Evolutionary conservation across 106 monocot species (phyloP).

Genomic region (Acanthochlamys bracteata): DNA sequence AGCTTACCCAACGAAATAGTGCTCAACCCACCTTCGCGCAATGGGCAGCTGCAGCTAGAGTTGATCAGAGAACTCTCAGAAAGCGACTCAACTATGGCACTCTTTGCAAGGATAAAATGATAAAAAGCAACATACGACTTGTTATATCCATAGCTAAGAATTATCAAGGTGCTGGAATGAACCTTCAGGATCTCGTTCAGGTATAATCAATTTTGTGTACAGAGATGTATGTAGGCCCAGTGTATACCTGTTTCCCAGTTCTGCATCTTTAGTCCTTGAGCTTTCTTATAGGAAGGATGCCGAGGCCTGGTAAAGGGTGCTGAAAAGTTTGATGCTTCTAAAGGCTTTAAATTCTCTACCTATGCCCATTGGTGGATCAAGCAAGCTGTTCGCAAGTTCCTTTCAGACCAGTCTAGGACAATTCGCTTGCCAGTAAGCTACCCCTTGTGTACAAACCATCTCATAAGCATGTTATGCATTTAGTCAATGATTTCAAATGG

Average conservation of each 20-base stretch:
- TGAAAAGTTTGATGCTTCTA: constrained; percentile 98
- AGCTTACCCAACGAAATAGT: constrained; percentile 56
- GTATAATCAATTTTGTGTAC: constrained; percentile 15
- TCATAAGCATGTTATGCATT: background rate
- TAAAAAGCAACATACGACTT: constrained; percentile 90
- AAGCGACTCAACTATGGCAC: constrained; percentile 55
- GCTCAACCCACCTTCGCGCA: constrained; percentile 66
- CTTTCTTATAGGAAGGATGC: constrained; percentile 70
- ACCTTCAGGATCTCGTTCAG: constrained; percentile 98
- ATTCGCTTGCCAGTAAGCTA: constrained; percentile 82
- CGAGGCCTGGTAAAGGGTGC: constrained; percentile 78
- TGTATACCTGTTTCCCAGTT: background rate
- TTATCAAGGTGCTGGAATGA: constrained; percentile 71
- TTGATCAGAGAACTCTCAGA: constrained; percentile 61
- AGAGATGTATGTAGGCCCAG: background rate
- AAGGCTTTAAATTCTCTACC: constrained; percentile 96
- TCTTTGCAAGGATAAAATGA: constrained; percentile 85
- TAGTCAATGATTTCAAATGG: background rate
- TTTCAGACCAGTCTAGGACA: constrained; percentile 83
- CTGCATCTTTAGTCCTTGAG: constrained; percentile 11
- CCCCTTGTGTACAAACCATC: background rate
- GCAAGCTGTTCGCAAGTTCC: constrained; percentile 85
- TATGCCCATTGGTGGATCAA: constrained; percentile 99
- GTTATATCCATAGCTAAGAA: constrained; percentile 98
- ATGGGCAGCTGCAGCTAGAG: constrained; percentile 72